phyloP scores from a whole-genome alignment of 768 basidiomycete genomes.

The Harrya chromipes region DNA sequence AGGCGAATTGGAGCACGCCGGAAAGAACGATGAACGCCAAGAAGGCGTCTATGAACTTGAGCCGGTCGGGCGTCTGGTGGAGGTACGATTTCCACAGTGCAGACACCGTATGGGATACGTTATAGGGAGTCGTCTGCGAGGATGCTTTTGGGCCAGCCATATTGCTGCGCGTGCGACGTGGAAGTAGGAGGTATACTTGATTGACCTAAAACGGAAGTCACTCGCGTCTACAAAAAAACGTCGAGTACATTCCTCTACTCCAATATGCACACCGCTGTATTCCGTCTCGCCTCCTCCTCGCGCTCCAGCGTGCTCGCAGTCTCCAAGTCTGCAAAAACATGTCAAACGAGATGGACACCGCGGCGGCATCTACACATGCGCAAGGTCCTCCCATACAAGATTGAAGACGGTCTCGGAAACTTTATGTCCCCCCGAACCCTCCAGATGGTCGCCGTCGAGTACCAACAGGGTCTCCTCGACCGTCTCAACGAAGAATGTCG shows the following conservation, averaged over 20 bases:
- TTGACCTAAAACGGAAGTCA: conserved; percentile 15
- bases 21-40: conserved; percentile 89
- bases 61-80: conserved; percentile 71
- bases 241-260: background rate
- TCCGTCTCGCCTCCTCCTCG: conserved; percentile 25
- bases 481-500: conserved; percentile 72
- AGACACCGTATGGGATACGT: conserved; percentile 36
- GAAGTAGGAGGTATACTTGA: conserved; percentile 7
- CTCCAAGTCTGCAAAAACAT: conserved; percentile 12
- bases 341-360: conserved; percentile 15
- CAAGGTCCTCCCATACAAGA: conserved; percentile 56
- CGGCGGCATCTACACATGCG: conserved; percentile 48
- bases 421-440: conserved; percentile 78
- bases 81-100: conserved; percentile 77
- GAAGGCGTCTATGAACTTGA: conserved; percentile 94
- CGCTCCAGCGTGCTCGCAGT: conserved; percentile 12
- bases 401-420: conserved; percentile 70
- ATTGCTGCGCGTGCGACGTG: conserved; percentile 18
- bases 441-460: conserved; percentile 71
- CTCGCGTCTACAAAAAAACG: conserved; percentile 8
- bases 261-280: conserved; percentile 19
- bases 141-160: conserved; percentile 40
- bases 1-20: conserved; percentile 86
- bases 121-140: conserved; percentile 11
- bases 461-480: conserved; percentile 79